These are phyloP conservation scores for Penicillium daleae DNA, from an alignment of 495 filamentous ascomycete genomes.

Conservation along the genomic window DNA sequence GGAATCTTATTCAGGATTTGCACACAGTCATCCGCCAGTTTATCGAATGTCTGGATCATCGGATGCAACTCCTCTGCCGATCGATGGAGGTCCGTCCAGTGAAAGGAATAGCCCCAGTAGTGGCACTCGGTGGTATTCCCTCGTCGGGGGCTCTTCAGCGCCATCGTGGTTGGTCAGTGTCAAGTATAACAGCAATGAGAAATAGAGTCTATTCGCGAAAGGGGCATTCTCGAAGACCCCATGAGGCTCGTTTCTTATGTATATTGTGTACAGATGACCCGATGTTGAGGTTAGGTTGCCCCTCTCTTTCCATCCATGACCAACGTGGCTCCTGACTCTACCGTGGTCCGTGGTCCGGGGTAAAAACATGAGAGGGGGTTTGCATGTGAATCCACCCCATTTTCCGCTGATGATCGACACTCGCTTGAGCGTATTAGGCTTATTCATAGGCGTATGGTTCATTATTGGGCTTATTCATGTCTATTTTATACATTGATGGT, in stretches of 20 bases:
- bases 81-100: conserved; percentile 68
- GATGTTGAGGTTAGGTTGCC: conserved; percentile 3
- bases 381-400: conserved; percentile 24
- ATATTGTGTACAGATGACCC: conserved; percentile 4
- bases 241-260: neutral
- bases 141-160: conserved; percentile 18
- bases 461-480: neutral
- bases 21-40: conserved; percentile 66
- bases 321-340: conserved; percentile 10
- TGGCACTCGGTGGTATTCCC: conserved; percentile 35
- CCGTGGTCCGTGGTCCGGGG: conserved; percentile 34
- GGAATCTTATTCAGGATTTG: conserved; percentile 61
- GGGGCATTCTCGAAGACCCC: neutral
- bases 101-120: conserved; percentile 71
- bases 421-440: neutral
- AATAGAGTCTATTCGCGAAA: neutral
- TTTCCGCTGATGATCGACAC: conserved; percentile 8
- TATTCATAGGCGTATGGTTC: neutral
- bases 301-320: conserved; percentile 1
- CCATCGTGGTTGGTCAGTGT: conserved; percentile 14
- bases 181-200: neutral
- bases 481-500: neutral
- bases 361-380: conserved; percentile 16
- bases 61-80: conserved; percentile 63
- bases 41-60: conserved; percentile 68